Percentiles rank a stretch among this genome's conserved stretches.
Evolutionary conservation across 2,329 filamentous ascomycete species (phyloP).

Genomic region (Cladosporium velox): DNA sequence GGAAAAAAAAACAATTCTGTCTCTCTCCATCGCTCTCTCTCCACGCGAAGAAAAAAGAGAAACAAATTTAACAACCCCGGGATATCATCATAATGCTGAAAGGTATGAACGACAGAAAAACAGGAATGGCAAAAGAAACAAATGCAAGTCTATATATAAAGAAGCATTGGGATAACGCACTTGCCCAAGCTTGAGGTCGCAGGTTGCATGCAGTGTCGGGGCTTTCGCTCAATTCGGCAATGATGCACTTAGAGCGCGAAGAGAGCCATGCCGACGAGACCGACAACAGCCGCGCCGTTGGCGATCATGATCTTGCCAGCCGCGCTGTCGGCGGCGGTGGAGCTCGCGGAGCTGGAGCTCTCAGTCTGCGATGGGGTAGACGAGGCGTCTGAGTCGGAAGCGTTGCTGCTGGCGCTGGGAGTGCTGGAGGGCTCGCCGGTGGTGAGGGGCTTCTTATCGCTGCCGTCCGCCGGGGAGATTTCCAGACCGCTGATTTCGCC

Average conservation of each 20-base stretch:
- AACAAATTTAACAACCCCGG: background rate
- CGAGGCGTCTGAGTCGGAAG: background rate
- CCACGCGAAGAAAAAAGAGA: background rate
- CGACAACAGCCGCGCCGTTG: constrained; percentile 15
- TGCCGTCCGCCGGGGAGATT: constrained; percentile 57
- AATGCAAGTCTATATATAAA: background rate
- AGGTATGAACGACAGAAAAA: background rate
- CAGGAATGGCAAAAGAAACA: background rate
- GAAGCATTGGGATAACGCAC: background rate
- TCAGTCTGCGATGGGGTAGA: background rate
- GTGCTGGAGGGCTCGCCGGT: constrained; percentile 24
- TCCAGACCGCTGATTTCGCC: constrained; percentile 63
- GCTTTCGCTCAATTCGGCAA: background rate
- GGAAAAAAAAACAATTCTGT: background rate
- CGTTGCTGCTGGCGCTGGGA: constrained; percentile 1
- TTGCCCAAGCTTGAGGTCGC: background rate
- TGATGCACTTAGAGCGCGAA: constrained; percentile 16
- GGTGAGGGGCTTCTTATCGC: constrained; percentile 52
- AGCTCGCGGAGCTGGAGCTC: background rate
- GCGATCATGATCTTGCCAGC: constrained; percentile 11
- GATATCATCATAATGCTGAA: constrained; percentile 12
- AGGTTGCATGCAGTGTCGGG: too few relatives aligned
- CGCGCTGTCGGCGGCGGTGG: constrained; percentile 1
- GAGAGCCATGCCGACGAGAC: constrained; percentile 6
- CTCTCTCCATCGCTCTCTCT: background rate